Evolutionary conservation across 2,329 filamentous ascomycete species (phyloP).

Genomic region (Aspergillus ruber): DNA sequence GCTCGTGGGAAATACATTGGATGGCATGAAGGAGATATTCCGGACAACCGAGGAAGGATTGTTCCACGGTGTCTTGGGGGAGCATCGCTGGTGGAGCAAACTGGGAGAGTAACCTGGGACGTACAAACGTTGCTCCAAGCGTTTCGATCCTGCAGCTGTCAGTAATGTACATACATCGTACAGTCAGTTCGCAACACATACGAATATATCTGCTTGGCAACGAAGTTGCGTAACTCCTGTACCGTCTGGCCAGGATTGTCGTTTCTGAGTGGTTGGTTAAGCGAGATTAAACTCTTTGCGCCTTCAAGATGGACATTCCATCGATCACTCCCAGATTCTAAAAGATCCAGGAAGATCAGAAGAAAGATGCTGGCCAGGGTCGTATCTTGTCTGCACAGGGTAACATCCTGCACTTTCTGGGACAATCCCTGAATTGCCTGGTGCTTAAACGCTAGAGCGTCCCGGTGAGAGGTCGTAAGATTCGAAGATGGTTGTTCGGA

Average conservation of each 20-base stretch:
- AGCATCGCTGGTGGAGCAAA: constrained; percentile 3
- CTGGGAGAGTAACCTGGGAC: not conserved
- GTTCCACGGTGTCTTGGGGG: constrained; percentile 22
- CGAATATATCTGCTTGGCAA: constrained; percentile 25
- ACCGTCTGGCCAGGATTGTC: constrained; percentile 21
- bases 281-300: constrained; percentile 21
- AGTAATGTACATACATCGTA: not conserved
- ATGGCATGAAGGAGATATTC: constrained; percentile 25
- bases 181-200: constrained; percentile 9
- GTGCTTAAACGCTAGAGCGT: constrained; percentile 29
- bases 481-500: constrained; percentile 4
- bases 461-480: constrained; percentile 15
- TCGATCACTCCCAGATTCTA: constrained; percentile 27
- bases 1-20: constrained; percentile 19
- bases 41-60: constrained; percentile 32
- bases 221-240: constrained; percentile 22
- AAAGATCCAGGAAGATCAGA: constrained; percentile 25
- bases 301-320: constrained; percentile 30
- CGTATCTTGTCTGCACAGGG: constrained; percentile 15
- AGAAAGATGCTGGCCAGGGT: constrained; percentile 31
- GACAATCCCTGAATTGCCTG: constrained; percentile 28
- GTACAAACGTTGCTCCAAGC: constrained; percentile 2
- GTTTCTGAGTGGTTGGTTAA: constrained; percentile 6
- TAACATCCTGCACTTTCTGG: constrained; percentile 10
- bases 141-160: constrained; percentile 3